Conservation (phyloP, 129 eudicot species). For the Flaveria ramosissima region DNA sequence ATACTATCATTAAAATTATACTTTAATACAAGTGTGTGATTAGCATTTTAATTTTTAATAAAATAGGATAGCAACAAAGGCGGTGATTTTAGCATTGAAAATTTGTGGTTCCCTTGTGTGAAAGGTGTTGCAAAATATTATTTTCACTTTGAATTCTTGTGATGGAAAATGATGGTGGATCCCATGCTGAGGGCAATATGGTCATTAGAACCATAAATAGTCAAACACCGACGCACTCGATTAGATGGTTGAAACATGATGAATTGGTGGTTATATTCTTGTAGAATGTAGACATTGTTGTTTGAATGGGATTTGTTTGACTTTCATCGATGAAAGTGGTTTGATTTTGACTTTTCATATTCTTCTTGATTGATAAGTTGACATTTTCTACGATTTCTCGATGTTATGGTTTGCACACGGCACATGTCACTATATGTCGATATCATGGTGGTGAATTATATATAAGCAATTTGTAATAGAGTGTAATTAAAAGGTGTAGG, state of each 20-base stretch:
- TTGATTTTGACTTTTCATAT: slow-evolving; percentile 11
- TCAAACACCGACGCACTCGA: slow-evolving; percentile 38
- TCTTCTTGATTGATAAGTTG: neutral
- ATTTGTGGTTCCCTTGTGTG: neutral
- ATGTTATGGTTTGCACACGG: neutral
- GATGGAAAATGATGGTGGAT: slow-evolving; percentile 15
- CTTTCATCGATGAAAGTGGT: slow-evolving; percentile 22
- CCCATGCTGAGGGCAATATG: slow-evolving; percentile 1
- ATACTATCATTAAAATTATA: too few species aligned
- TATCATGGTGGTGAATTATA: neutral
- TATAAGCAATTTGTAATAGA: neutral
- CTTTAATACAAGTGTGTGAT: too few species aligned
- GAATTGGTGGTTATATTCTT: neutral
- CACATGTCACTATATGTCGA: neutral
- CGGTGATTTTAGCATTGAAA: too few species aligned
- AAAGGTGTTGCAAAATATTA: slow-evolving; percentile 20
- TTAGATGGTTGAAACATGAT: slow-evolving; percentile 35
- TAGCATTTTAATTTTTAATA: too few species aligned
- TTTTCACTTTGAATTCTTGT: slow-evolving; percentile 26
- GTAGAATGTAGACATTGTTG: slow-evolving; percentile 8
- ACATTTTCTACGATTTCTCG: neutral
- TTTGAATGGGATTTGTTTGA: slow-evolving; percentile 24
- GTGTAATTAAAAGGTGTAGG: too few species aligned
- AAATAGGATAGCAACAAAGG: too few species aligned
- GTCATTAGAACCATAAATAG: slow-evolving; percentile 18